Evolutionary conservation across 805 yeast genomes (phyloP).

Genomic region (Wickerhamiella dianesei): DNA sequence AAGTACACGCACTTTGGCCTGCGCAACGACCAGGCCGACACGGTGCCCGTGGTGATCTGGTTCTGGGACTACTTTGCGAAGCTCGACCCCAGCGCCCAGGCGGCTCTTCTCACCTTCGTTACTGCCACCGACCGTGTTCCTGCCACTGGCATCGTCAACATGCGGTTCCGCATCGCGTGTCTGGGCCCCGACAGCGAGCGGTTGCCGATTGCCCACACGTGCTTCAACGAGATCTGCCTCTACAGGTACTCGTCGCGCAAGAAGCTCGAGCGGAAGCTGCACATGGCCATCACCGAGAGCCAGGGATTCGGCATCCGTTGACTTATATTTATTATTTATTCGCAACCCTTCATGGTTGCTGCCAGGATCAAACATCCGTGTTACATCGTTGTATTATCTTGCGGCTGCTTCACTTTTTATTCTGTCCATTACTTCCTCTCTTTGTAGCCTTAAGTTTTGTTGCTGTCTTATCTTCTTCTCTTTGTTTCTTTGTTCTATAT

Average conservation of each 20-base stretch:
- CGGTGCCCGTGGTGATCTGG: constrained; percentile 45
- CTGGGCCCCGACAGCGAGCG: constrained; percentile 35
- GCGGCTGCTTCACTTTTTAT: not conserved
- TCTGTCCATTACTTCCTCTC: too few relatives aligned
- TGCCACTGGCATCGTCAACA: constrained; percentile 73
- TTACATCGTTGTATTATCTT: not conserved
- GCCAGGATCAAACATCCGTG: not conserved
- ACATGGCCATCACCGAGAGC: constrained; percentile 60
- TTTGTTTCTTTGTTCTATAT: too few relatives aligned
- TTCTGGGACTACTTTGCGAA: constrained; percentile 69
- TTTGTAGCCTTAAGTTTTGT: too few relatives aligned
- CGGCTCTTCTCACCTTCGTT: constrained; percentile 55
- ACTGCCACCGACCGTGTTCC: constrained; percentile 91
- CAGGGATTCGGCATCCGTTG: constrained; percentile 71
- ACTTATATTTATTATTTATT: constrained; percentile 1
- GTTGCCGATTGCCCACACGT: constrained; percentile 82
- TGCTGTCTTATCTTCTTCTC: too few relatives aligned
- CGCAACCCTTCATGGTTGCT: not conserved
- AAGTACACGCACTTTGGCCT: constrained; percentile 54
- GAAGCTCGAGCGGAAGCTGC: constrained; percentile 44
- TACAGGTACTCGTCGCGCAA: constrained; percentile 47
- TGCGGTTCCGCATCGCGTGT: constrained; percentile 57
- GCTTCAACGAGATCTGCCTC: constrained; percentile 79
- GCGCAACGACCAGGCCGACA: constrained; percentile 21
- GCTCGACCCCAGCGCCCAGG: constrained; percentile 37